Percentiles rank a stretch among this genome's conserved stretches.
phyloP scores from a whole-genome alignment of 129 eudicot genomes.

The Flaveria brownii region DNA sequence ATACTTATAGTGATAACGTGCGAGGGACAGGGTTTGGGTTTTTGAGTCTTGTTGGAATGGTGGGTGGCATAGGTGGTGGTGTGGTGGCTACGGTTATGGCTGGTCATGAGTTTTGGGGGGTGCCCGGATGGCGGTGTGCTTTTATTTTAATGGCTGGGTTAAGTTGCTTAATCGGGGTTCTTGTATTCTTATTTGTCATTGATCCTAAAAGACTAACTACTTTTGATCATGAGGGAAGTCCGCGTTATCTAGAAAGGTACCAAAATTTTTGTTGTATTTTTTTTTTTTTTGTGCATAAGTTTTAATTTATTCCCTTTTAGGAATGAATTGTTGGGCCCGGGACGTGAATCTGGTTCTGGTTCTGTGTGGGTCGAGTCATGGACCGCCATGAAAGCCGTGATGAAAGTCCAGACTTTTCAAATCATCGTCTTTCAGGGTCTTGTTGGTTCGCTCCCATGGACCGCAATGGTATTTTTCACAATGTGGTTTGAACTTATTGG shows the following conservation, averaged over 20 bases:
- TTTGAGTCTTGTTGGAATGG: constrained; percentile 68
- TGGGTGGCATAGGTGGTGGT: constrained; percentile 97
- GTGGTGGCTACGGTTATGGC: constrained; percentile 97
- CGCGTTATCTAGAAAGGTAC: constrained; percentile 52
- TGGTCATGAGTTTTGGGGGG: constrained; percentile 71
- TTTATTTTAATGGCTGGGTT: constrained; percentile 69
- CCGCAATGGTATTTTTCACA: constrained; percentile 92
- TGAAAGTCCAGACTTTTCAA: constrained; percentile 82
- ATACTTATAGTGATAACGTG: constrained; percentile 70
- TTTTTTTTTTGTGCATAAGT: not conserved
- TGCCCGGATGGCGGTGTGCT: constrained; percentile 95
- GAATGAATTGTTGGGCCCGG: constrained; percentile 52
- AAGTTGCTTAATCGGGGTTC: constrained; percentile 67
- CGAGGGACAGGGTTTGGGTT: constrained; percentile 89
- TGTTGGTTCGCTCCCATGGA: constrained; percentile 95
- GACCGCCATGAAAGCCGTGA: constrained; percentile 73
- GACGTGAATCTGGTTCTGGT: constrained; percentile 38
- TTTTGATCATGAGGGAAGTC: constrained; percentile 25
- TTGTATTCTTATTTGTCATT: constrained; percentile 72
- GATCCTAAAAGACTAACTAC: constrained; percentile 56
- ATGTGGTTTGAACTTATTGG: constrained; percentile 96
- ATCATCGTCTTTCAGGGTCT: constrained; percentile 93
- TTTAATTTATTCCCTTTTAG: constrained; percentile 29
- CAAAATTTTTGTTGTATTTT: not conserved
- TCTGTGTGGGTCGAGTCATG: constrained; percentile 81